Base-by-base conservation (phyloP, 495 filamentous ascomycete species). In the Penicillium daleae region DNA sequence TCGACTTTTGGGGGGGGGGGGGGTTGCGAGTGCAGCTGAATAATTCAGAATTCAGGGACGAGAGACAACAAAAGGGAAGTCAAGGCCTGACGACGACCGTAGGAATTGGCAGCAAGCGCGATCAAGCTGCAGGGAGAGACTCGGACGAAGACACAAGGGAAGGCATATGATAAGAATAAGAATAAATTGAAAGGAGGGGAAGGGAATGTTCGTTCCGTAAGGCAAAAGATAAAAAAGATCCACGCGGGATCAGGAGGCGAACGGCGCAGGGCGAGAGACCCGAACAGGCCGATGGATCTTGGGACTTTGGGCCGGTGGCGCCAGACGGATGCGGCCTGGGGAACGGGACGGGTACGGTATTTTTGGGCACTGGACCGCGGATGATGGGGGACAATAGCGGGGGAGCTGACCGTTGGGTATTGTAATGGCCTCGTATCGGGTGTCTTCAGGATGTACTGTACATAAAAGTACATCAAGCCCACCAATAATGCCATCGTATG, bases 201-300 rank as follows among this genome's bases (percentile, higher is more conserved):
- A 57, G 29, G 26, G 46, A 40, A 24, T n/a, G 10, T 46, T 13
- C 27, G 15, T 37, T 21, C 52, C 56, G n/a, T n/a, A n/a, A 40
- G 39, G 54, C 46, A 57, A 49, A 29, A 64, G 61, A 66, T 63
- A 21, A 31, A 62, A 44, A 63, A 19, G 49, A 62, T 40, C 52
- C 64, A 57, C 57, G 58, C 51, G 51, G 51, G 7, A 64, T 64
- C 61, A 66, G 64, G 64, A 66, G 64, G 62, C 54, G 51, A 55
- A 59, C 26, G 22, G 27, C n/a, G 44, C 19, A 49, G 24, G 22
- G 46, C 46, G 46, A 50, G 9, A 12, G 2, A 21, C 19, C 46
- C 46, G 51, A 32, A 9, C 7, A 12, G 55, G 29, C 60, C 53
- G 22, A 42, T n/a, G n/a, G n/a, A n/a, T n/a, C n/a, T n/a, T n/a